Base-by-base conservation (phyloP, 1,284 basidiomycete species). In the Trichosporon coremiiforme region DNA sequence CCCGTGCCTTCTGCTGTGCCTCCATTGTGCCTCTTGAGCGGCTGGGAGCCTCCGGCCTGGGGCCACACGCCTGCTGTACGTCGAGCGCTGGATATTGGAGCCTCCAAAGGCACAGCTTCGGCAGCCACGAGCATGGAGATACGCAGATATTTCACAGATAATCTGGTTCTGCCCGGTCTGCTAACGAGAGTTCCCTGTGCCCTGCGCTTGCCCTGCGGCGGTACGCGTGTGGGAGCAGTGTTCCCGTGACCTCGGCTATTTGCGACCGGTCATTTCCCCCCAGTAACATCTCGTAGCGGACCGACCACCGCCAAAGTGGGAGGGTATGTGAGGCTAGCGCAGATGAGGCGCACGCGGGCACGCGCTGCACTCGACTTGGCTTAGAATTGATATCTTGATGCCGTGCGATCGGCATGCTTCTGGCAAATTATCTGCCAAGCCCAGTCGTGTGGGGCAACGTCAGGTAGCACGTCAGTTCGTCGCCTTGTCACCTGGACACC, bases 251-350 rank as follows among this genome's bases (percentile, higher is more conserved):
- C 57, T 62, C 57, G 57, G 57, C 57, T 62, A 62, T 33, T 62
- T 62, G 57, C 15, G 57, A n/a, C 57, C 57, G 57, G 57, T 62
- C 57, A 62, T 62, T 62, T 62, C 57, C 57, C 53, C 57, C 57
- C 31, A 33, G 57, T 35, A 3, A 35, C 17, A 62, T 20, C 29
- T n/a, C 31, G 20, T n/a, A 22, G 17, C 29, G 55, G 25, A 33
- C 17, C 17, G 8, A 12, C 33, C 2, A 35, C 29, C 55, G 55
- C 25, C 31, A 9, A 9, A 33, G 25, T 10, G 36, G 36, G 36
- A 35, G 33, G 33, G 33, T 35, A 10, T 35, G 33, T 6, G 33
- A 13, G 36, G 36, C 36, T 38, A 38, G 36, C 13, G 36, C 36
- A 13, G 36, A 25, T 25, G 25, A 38, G 36, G 36, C 36, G 36